Conservation (phyloP, 2,329 filamentous ascomycete genomes). For the Xylaria arbuscula region DNA sequence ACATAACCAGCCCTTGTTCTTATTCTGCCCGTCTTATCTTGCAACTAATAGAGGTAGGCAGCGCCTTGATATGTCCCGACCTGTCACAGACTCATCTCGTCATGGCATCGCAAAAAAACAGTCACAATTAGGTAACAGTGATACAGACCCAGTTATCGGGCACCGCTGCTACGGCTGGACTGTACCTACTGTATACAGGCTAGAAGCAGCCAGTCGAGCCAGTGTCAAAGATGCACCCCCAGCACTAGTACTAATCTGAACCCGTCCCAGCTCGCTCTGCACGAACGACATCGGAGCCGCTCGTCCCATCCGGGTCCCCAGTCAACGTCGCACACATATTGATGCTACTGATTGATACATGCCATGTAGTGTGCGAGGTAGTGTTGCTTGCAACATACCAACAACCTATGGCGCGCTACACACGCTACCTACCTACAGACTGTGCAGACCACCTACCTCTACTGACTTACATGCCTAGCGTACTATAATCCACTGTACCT, state of each 20-base stretch:
- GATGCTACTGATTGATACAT: conserved; percentile 9
- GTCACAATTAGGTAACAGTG: conserved; percentile 40
- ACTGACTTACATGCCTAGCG: not conserved
- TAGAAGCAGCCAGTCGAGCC: conserved; percentile 6
- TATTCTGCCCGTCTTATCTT: conserved; percentile 16
- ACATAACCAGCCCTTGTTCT: not conserved
- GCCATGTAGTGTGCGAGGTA: conserved; percentile 4
- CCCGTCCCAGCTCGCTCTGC: conserved; percentile 19
- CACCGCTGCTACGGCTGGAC: not conserved
- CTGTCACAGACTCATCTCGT: conserved; percentile 5
- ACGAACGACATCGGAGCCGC: conserved; percentile 41
- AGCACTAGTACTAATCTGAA: not conserved
- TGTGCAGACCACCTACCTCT: not conserved
- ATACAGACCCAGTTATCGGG: conserved; percentile 24
- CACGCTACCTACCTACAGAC: not conserved
- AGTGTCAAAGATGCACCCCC: conserved; percentile 11
- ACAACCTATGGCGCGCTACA: not conserved
- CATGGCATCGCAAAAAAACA: conserved; percentile 27
- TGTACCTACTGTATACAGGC: conserved; percentile 6
- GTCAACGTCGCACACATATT: conserved; percentile 27
- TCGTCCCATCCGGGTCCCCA: conserved; percentile 34
- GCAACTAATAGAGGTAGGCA: not conserved
- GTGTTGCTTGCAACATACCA: conserved; percentile 1
- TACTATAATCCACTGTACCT: not conserved
- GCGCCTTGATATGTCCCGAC: no score